Percentiles rank a stretch among this genome's conserved stretches.
phyloP scores from a whole-genome alignment of 2,329 filamentous ascomycete genomes.

The Dothideomycetes sp. region DNA sequence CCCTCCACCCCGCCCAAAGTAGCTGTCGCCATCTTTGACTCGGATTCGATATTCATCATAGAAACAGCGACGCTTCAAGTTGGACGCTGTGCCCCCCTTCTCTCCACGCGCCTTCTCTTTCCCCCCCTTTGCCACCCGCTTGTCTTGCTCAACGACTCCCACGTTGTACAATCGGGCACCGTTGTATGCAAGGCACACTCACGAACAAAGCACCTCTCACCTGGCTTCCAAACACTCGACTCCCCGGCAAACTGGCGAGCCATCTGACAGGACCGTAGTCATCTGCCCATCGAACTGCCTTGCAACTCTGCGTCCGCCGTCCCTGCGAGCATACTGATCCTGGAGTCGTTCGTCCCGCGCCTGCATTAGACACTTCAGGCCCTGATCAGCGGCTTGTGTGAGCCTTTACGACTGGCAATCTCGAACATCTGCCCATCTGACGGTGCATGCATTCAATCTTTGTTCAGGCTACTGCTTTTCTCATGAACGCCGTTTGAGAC shows the following conservation, averaged over 20 bases:
- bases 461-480: neutral
- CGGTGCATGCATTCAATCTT: neutral
- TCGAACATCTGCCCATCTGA: neutral
- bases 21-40: neutral
- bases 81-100: constrained; percentile 1
- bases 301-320: neutral
- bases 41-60: neutral
- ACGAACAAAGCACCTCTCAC: constrained; percentile 10
- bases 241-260: constrained; percentile 8
- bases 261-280: constrained; percentile 7
- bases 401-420: neutral
- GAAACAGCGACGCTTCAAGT: neutral
- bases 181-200: constrained; percentile 12
- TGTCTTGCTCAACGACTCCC: neutral
- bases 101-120: constrained; percentile 1
- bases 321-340: neutral
- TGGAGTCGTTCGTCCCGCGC: neutral
- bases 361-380: neutral
- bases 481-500: neutral
- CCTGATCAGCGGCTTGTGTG: neutral
- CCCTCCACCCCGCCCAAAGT: neutral
- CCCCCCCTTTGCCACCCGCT: constrained; percentile 2
- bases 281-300: constrained; percentile 6
- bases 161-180: constrained; percentile 7
- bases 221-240: constrained; percentile 8